Evolutionary conservation across 306 rosid species (phyloP).

Genomic region (Quercus rubra): DNA sequence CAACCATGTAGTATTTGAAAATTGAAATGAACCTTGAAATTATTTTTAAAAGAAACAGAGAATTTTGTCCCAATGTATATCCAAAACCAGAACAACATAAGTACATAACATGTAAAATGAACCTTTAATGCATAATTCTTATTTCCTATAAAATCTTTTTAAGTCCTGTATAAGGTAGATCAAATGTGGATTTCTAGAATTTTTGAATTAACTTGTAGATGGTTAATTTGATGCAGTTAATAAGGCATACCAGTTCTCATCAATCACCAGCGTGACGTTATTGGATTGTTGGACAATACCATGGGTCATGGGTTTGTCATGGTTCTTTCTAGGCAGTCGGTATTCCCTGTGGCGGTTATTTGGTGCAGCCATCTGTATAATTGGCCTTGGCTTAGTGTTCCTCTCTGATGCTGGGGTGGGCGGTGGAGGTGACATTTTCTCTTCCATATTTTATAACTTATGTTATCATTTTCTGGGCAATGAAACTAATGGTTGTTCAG

Average conservation of each 20-base stretch:
- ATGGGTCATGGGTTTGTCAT: slow-evolving; percentile 59
- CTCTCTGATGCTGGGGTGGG: slow-evolving; percentile 62
- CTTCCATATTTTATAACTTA: neutral
- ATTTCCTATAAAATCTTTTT: too few species aligned
- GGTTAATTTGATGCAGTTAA: slow-evolving; percentile 46
- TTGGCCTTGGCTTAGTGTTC: slow-evolving; percentile 63
- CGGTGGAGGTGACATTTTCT: slow-evolving; percentile 47
- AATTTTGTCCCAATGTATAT: too few species aligned
- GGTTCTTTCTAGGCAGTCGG: slow-evolving; percentile 53
- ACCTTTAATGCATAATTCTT: neutral
- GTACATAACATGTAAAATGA: neutral
- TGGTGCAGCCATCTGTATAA: slow-evolving; percentile 52
- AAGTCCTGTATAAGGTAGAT: neutral
- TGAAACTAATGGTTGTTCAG: neutral
- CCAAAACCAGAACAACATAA: too few species aligned
- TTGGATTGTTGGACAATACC: slow-evolving; percentile 65
- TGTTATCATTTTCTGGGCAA: neutral
- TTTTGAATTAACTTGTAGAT: neutral
- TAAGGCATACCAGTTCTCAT: slow-evolving; percentile 59
- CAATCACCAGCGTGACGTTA: slow-evolving; percentile 65
- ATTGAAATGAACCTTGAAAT: too few species aligned
- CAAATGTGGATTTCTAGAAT: neutral
- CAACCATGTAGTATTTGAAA: too few species aligned
- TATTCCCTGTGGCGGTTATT: slow-evolving; percentile 57
- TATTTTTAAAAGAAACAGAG: too few species aligned